Conservation (phyloP, 768 basidiomycete species). For the Leccinum arenicola region DNA sequence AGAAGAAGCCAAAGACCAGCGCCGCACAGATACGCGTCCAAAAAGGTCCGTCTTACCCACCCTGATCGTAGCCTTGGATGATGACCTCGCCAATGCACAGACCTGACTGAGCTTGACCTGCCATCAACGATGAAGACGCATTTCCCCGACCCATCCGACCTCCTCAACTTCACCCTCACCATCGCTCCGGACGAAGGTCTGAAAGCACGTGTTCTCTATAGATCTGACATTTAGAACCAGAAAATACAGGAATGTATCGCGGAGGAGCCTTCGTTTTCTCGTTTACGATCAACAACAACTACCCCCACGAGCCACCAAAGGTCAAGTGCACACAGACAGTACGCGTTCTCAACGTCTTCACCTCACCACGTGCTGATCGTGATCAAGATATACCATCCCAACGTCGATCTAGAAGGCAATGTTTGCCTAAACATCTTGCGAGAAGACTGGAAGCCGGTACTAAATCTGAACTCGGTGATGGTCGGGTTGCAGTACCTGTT, state of each 20-base stretch:
- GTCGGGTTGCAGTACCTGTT: slow-evolving; percentile 98
- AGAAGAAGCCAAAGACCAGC: slow-evolving; percentile 98
- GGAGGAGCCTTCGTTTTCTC: slow-evolving; percentile 92
- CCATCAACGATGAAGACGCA: slow-evolving; percentile 94
- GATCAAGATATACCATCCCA: slow-evolving; percentile 94
- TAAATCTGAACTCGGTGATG: slow-evolving; percentile 98
- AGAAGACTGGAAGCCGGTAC: slow-evolving; percentile 99
- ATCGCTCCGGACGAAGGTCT: slow-evolving; percentile 96
- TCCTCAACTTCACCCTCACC: slow-evolving; percentile 93
- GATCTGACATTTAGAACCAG: slow-evolving; percentile 4
- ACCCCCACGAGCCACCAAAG: slow-evolving; percentile 99
- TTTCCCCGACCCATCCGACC: slow-evolving; percentile 90
- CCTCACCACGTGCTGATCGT: slow-evolving; percentile 4
- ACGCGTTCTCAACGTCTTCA: slow-evolving; percentile 26
- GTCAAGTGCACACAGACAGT: slow-evolving; percentile 97
- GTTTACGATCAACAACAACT: slow-evolving; percentile 95
- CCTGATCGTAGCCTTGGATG: not conserved
- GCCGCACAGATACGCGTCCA: slow-evolving; percentile 99
- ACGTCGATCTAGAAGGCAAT: slow-evolving; percentile 96
- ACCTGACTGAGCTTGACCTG: slow-evolving; percentile 94
- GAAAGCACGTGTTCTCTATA: slow-evolving; percentile 14
- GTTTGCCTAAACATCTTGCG: slow-evolving; percentile 98
- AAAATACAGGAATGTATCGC: slow-evolving; percentile 88
- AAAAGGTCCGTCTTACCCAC: slow-evolving; percentile 63
- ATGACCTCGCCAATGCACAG: slow-evolving; percentile 38